phyloP scores from a whole-genome alignment of 2,329 filamentous ascomycete genomes.

The Paracoccidioides brasiliensis region DNA sequence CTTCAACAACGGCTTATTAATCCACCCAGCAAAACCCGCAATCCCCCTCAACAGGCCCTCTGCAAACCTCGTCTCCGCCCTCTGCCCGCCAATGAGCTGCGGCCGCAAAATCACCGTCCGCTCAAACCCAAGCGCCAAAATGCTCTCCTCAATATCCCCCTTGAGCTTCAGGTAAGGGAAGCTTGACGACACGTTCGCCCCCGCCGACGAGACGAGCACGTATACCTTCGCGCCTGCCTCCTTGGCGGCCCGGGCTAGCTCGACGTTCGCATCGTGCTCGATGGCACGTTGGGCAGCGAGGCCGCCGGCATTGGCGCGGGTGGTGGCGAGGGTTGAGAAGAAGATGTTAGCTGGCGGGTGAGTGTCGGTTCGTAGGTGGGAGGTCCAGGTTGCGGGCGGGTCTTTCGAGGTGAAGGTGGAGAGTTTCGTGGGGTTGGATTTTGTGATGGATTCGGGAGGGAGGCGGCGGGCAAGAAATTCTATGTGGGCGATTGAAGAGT shows the following conservation, averaged over 20 bases:
- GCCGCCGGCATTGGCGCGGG: constrained; percentile 58
- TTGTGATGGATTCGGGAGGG: constrained; percentile 32
- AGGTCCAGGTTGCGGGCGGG: constrained; percentile 49
- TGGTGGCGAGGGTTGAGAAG: constrained; percentile 71
- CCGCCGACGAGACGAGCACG: constrained; percentile 56
- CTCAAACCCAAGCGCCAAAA: constrained; percentile 61
- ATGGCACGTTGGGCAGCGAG: constrained; percentile 73
- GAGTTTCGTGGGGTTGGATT: constrained; percentile 50
- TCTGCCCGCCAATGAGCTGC: constrained; percentile 59
- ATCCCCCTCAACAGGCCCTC: constrained; percentile 47
- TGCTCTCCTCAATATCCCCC: constrained; percentile 67
- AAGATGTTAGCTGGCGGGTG: constrained; percentile 47
- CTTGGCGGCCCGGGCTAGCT: constrained; percentile 62
- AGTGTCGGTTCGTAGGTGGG: constrained; percentile 42
- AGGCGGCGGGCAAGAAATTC: constrained; percentile 35
- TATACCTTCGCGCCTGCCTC: constrained; percentile 59
- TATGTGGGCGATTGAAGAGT: constrained; percentile 27
- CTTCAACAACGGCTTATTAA: constrained; percentile 42
- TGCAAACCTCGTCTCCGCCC: constrained; percentile 46
- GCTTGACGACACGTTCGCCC: constrained; percentile 39
- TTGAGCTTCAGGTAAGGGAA: constrained; percentile 61
- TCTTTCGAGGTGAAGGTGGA: constrained; percentile 55
- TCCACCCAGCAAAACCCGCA: constrained; percentile 41
- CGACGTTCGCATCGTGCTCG: constrained; percentile 75
- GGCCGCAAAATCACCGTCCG: constrained; percentile 62